Base-by-base conservation (phyloP, 805 yeast species). In the Nakazawaea ernobii region DNA sequence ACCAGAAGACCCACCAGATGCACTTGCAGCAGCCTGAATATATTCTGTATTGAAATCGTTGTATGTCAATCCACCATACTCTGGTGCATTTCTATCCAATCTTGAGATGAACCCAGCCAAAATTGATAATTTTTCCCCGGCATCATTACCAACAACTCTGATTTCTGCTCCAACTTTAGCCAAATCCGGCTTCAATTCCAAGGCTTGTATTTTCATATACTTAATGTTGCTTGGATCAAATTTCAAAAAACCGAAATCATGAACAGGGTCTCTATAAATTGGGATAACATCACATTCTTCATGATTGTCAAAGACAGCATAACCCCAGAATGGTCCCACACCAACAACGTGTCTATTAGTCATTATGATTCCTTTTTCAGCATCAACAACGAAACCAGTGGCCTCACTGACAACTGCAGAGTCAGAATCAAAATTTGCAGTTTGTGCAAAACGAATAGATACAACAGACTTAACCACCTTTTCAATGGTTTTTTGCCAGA, bases 271-370 rank as follows among this genome's bases (percentile, higher is more conserved):
- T 60, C 97, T 77, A 62, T 89, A 90, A 29, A 88, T 78, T 2
- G 96, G 95, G 46, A 73, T 80, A 3, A 89, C 95, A 37, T 82
- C 88, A 43, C 88, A 86, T 65, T 90, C 97, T 64, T 91, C 97
- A 65, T 91, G 97, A 62, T 91, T 91, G 60, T 91, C 96, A 60
- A 91, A 91, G 1, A 91, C 89, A 0, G 87, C 96, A 59, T 85
- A 88, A 1, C 97, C 97, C 32, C 82, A 77, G 63, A 91, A 90
- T 1, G 97, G 97, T 14, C 97, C 96, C 0, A 97, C 90, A 2
- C 96, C 96, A 37, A 90, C 97, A 42, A 91, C 97, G 60, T 91
- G 97, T 59, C 97, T 76, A 67, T 91, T 91, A 9, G 97, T 91
- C 61, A 91, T 72, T 52, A 91, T 89, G 50, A 90, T 78, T 13